Evolutionary conservation across 1,284 basidiomycete genomes (phyloP).

Genomic region (Volvariella surrecta): DNA sequence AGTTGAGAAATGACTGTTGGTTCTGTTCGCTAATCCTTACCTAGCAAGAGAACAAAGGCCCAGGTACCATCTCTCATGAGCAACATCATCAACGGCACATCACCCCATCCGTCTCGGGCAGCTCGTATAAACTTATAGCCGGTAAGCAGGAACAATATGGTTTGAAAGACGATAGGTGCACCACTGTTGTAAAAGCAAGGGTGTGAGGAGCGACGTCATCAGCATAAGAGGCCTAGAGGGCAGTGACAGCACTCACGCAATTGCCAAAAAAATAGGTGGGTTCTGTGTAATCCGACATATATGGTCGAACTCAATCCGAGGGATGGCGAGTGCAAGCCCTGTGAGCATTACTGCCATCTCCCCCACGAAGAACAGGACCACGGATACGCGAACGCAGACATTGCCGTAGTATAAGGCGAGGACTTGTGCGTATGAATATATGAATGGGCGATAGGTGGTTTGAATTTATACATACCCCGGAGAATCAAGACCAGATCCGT

Average conservation of each 20-base stretch:
- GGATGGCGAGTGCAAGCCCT: conserved; percentile 21
- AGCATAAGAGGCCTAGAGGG: background rate
- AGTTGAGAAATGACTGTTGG: background rate
- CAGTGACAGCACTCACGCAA: background rate
- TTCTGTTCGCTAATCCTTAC: conserved; percentile 12
- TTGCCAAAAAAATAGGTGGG: background rate
- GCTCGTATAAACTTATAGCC: conserved; percentile 21
- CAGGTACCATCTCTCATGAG: conserved; percentile 34
- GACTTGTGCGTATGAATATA: conserved; percentile 15
- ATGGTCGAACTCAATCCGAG: conserved; percentile 21
- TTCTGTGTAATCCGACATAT: conserved; percentile 19
- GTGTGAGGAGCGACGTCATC: too few relatives aligned
- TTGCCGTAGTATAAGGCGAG: conserved; percentile 24
- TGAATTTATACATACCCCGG: conserved; percentile 15
- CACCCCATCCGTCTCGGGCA: conserved; percentile 20
- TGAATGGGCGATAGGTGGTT: background rate
- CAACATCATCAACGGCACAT: conserved; percentile 22
- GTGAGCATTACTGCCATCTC: conserved; percentile 23
- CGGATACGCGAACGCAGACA: conserved; percentile 13
- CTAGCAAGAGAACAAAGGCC: conserved; percentile 28
- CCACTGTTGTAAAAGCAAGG: conserved; percentile 11
- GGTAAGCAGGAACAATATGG: conserved; percentile 25
- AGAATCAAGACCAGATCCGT: conserved; percentile 29
- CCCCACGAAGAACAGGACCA: conserved; percentile 17
- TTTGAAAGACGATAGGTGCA: conserved; percentile 22